These are phyloP conservation scores for Protea cynaroides DNA, from an alignment of 164 flowering plant species.

Conservation along the genomic window DNA sequence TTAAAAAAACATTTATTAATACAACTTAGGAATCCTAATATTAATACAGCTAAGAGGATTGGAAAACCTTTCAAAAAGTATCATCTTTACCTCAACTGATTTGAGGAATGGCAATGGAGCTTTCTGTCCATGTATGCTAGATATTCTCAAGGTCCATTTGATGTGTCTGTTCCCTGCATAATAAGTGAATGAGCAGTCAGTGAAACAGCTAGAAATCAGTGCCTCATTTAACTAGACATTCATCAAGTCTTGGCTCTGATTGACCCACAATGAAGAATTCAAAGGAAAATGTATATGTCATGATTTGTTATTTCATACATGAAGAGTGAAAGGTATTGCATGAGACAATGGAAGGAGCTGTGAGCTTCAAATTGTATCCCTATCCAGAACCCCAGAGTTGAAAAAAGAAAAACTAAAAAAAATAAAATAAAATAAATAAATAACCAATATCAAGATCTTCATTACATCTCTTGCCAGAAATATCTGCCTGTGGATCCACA, in stretches of 20 bases:
- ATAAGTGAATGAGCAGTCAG: constrained; percentile 11
- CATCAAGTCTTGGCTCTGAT: not conserved
- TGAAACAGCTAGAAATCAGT: constrained; percentile 8
- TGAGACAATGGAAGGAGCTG: too few species aligned
- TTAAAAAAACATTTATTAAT: too few species aligned
- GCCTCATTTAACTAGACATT: not conserved
- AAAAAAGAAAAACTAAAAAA: too few species aligned
- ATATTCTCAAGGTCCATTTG: constrained; percentile 69
- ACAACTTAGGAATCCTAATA: too few species aligned
- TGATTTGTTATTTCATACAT: too few species aligned
- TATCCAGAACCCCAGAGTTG: too few species aligned
- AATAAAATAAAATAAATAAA: too few species aligned
- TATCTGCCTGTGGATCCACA: constrained; percentile 3
- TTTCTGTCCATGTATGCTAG: constrained; percentile 73
- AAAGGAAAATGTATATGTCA: too few species aligned
- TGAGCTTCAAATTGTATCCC: too few species aligned
- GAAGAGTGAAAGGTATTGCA: too few species aligned
- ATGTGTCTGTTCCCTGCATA: constrained; percentile 59
- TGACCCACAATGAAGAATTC: not conserved
- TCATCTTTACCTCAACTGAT: constrained; percentile 67
- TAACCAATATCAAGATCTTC: constrained; percentile 9
- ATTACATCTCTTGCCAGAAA: not conserved
- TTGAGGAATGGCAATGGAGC: constrained; percentile 79
- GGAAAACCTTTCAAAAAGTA: too few species aligned
- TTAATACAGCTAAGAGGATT: too few species aligned